Base-by-base conservation (phyloP, 2,329 filamentous ascomycete species). In the Grosmannia serpens region DNA sequence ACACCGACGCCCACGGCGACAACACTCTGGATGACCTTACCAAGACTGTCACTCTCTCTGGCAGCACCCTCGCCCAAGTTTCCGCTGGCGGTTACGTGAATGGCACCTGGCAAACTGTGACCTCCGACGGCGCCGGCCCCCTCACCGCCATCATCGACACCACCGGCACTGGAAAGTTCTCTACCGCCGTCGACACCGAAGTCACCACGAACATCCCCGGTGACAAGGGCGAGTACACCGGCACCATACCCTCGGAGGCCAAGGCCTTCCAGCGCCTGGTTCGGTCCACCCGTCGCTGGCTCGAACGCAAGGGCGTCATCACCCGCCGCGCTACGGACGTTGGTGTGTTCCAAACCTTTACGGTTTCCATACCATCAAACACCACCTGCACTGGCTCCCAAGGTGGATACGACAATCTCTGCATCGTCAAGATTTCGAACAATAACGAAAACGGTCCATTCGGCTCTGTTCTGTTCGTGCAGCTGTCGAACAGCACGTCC, bases 41-140 rank as follows among this genome's bases (percentile, higher is more conserved):
- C 47, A n/a, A 75, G 49, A 82, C 86, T 69, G 76, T 86, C 73
- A 73, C 74, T 59, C 74, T 77, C 68, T 84, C 77, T 7, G 83
- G 82, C 59, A 71, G 70, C 60, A 64, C 71, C 59, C 77, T 87
- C 27, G 82, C 84, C 13, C 83, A 86, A 71, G 72, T 87, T 64
- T 75, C 73, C 8, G 65, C 73, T 0, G 83, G 83, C 54, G 84
- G 84, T 59, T 64, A 75, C 58, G 64, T 87, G 61, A 72, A 72
- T 64, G 85, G 87, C 76, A 86, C 82, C 1, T 73, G 86, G 11
- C 84, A 86, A 71, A 83, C 86, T 68, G 82, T 87, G 68, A 87
- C 86, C 70, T 75, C 75, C 44, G 84, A 87, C 63, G 84, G 84
- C 59, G 84, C 49, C 22, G 84, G 84, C 22, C 83, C 83, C 2